A percentile compares a stretch with the other conserved stretches of the same genome.
phyloP scores from a whole-genome alignment of 768 basidiomycete genomes.

The Boletus rex-veris region DNA sequence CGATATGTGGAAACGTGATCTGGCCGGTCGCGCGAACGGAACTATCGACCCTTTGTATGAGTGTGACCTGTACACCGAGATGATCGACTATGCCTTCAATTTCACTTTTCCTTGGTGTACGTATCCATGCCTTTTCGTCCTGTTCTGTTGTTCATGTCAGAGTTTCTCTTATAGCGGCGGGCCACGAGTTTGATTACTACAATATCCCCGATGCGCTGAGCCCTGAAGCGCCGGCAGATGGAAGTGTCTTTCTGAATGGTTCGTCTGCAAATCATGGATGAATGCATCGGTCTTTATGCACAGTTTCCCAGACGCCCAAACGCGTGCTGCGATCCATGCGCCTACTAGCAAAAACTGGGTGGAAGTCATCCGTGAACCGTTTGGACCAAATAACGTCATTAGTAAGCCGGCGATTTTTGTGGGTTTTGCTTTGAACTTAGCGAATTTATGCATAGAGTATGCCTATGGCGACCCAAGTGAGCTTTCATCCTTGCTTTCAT shows the following conservation, averaged over 20 bases:
- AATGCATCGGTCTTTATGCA: slow-evolving; percentile 36
- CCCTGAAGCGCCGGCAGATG: slow-evolving; percentile 48
- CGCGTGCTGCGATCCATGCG: slow-evolving; percentile 60
- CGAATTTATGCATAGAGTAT: slow-evolving; percentile 10
- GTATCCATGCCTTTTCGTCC: slow-evolving; percentile 3
- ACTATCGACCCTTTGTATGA: slow-evolving; percentile 60
- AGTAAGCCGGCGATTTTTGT: slow-evolving; percentile 11
- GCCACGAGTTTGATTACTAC: slow-evolving; percentile 41
- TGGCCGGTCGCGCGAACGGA: slow-evolving; percentile 49
- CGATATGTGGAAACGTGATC: slow-evolving; percentile 42
- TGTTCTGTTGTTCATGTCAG: neutral
- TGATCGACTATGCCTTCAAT: slow-evolving; percentile 68
- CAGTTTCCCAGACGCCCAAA: slow-evolving; percentile 41
- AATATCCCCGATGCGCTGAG: slow-evolving; percentile 41
- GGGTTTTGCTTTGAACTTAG: too few species aligned
- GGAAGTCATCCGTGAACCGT: slow-evolving; percentile 20
- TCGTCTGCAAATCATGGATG: slow-evolving; percentile 43
- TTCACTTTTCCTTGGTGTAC: slow-evolving; percentile 61
- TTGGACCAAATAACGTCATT: slow-evolving; percentile 4
- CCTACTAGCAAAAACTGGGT: slow-evolving; percentile 58
- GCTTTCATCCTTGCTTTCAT: neutral
- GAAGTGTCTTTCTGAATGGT: slow-evolving; percentile 57
- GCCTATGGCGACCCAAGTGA: slow-evolving; percentile 31
- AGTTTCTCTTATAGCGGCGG: slow-evolving; percentile 8
- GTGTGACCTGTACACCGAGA: slow-evolving; percentile 57